Evolutionary conservation across 2,329 filamentous ascomycete species (phyloP), one percentile per base, ranked within the genome.

Genomic region (Corniculantispora saksenae): DNA sequence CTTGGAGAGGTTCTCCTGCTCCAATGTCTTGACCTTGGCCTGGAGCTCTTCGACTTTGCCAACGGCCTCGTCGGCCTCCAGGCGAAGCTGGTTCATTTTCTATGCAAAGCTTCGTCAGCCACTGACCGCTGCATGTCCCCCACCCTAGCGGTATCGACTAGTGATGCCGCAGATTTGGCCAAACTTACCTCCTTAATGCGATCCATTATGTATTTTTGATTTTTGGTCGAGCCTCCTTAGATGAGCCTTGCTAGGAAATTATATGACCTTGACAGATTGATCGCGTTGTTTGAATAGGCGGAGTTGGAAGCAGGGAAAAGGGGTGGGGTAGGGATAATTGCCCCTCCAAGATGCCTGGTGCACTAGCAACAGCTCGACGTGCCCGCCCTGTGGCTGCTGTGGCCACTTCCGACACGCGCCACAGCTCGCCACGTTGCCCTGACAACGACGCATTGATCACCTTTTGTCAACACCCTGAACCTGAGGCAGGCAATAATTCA

Each of bases 1-100:
- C 85, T 98, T 98, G 77, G 91, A 86, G 69, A 97, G 86, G 80
- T 93, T 97, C 84, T 98, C 94, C 81, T 97, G 91, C 83, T 99
- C 94, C 69, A 98, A 87, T 63, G 82, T 80, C 86, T 97, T 98
- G 83, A 97, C 86, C 83, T 92, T 94, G 74, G 81, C 71, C 83
- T 95, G 89, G 71, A 97, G 88, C 82, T 98, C 94, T 78, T 97
- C 92, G 70, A 90, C 90, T 83, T 94, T 91, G 77, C 84, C 82
- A 70, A 88, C 82, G 70, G 92, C 89, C 78, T 95, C 91, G 77
- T 98, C 95, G 75, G 93, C 91, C 87, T 98, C 93, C 81, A 94
- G 83, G 78, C 94, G 94, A 84, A 99, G 93, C 80, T 90, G 86
- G 84, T 91, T 91, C 92, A 97, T 94, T 90, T 93, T 94, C 94